Evolutionary conservation across 23 red algal genomes (phyloP).

Genomic region (Gracilaria domingensis): DNA sequence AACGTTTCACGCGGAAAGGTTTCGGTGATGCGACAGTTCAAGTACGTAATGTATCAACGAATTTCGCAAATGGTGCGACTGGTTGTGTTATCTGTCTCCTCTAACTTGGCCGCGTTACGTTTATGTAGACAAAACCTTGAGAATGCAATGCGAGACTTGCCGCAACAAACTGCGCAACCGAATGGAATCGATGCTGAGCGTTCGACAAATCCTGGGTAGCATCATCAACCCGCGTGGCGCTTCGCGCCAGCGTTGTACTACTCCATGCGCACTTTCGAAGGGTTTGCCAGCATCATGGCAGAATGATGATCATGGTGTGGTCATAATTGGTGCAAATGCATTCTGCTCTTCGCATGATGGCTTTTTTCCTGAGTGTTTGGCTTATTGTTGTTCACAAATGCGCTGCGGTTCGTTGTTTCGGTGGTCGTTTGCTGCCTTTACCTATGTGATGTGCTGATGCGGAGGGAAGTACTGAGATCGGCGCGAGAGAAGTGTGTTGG

Average conservation of each 20-base stretch:
- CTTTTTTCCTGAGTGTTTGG: too few species aligned
- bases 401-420: not conserved
- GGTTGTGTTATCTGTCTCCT: not conserved
- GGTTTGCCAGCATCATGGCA: too few species aligned
- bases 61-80: not conserved
- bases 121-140: slow-evolving; percentile 1
- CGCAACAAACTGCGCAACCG: not conserved
- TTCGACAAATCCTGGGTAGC: not conserved
- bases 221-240: not conserved
- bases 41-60: not conserved
- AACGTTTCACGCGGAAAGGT: slow-evolving; percentile 61
- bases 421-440: too few species aligned
- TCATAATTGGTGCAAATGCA: too few species aligned
- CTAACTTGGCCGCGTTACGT: not conserved
- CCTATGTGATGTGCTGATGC: too few species aligned
- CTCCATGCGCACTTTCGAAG: too few species aligned
- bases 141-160: not conserved
- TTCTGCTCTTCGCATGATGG: too few species aligned
- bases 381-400: too few species aligned
- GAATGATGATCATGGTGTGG: too few species aligned
- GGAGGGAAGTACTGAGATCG: too few species aligned
- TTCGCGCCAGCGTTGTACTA: not conserved
- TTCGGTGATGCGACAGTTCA: slow-evolving; percentile 31
- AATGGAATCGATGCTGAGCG: slow-evolving; percentile 25
- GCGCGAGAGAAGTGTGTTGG: too few species aligned